Evolutionary conservation across 768 basidiomycete species (phyloP), one percentile per base, ranked within the genome.

Genomic region (Asterophora lycoperdoides): DNA sequence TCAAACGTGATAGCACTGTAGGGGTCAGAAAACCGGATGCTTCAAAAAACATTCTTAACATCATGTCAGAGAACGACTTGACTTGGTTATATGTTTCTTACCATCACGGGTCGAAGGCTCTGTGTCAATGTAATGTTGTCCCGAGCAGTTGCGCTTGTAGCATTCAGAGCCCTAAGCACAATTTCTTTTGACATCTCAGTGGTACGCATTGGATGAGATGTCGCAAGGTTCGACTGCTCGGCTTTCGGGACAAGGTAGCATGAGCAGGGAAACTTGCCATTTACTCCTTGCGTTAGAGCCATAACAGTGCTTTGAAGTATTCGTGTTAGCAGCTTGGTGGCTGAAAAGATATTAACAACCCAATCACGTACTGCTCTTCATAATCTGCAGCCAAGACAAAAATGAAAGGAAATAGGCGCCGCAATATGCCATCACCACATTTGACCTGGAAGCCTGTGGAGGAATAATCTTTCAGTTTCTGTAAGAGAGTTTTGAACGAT

Each of bases 41-140:
- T 36, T 70, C 71, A 75, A 49, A 76, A 76, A 4, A 65, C 62
- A 60, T 73, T 76, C 72, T 73, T 14, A 52, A 36, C 42, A 5
- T n/a, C 17, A 20, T 44, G 13, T 33, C n/a, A 33, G 32, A 44
- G 18, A 23, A 10, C 3, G 1, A n/a, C 56, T 50, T 26, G 26
- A 46, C n/a, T n/a, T n/a, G n/a, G n/a, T n/a, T n/a, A n/a, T n/a
- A n/a, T n/a, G n/a, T n/a, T n/a, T 51, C 30, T 44, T 23, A 68
- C 64, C 49, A 58, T 46, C 32, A 65, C 49, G 15, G 40, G 33
- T 3, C 60, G 55, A 13, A 69, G 46, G 6, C 64, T 55, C 42
- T 54, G 6, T 4, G n/a, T n/a, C n/a, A n/a, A n/a, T n/a, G n/a
- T n/a, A n/a, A n/a, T n/a, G n/a, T n/a, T n/a, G n/a, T n/a, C n/a